These are phyloP conservation scores for Moesziomyces antarcticus DNA, from an alignment of 1,284 basidiomycete species.

Conservation along the genomic window DNA sequence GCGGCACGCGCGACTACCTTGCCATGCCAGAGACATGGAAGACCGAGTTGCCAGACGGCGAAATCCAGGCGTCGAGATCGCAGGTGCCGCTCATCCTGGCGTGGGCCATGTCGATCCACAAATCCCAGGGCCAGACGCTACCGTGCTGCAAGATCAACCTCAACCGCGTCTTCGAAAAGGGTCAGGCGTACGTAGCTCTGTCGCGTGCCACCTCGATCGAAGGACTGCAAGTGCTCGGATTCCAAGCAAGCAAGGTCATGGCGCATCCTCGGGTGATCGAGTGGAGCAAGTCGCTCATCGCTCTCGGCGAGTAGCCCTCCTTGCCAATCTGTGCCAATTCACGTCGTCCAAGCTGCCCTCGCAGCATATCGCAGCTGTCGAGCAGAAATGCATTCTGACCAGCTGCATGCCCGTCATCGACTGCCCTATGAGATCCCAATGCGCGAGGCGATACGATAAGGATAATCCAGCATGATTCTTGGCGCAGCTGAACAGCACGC, in stretches of 20 bases:
- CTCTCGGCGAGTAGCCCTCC: constrained; percentile 13
- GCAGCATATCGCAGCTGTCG: too few species aligned
- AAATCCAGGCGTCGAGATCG: constrained; percentile 65
- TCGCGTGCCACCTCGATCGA: constrained; percentile 92
- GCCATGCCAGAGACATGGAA: constrained; percentile 67
- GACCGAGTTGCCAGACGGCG: constrained; percentile 66
- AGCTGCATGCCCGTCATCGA: background rate
- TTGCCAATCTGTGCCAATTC: background rate
- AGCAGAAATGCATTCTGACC: background rate
- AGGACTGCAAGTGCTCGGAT: constrained; percentile 88
- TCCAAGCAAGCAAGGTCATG: constrained; percentile 69
- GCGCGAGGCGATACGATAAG: background rate
- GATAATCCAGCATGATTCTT: background rate
- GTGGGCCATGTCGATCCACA: constrained; percentile 68
- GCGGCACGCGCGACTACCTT: constrained; percentile 52
- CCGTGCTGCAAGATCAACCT: constrained; percentile 64
- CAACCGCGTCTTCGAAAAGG: constrained; percentile 63
- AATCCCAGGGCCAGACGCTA: constrained; percentile 66
- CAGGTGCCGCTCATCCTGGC: constrained; percentile 66
- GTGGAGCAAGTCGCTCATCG: constrained; percentile 53
- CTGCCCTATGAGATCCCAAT: background rate
- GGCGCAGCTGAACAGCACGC: background rate
- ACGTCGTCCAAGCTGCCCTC: too few species aligned
- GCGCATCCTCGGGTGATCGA: constrained; percentile 60
- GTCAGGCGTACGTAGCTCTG: constrained; percentile 92